Evolutionary conservation across 225 moss, liverwort and hornwort species (phyloP), one percentile per base, ranked within the genome.

Genomic region (Marchantia paleacea): DNA sequence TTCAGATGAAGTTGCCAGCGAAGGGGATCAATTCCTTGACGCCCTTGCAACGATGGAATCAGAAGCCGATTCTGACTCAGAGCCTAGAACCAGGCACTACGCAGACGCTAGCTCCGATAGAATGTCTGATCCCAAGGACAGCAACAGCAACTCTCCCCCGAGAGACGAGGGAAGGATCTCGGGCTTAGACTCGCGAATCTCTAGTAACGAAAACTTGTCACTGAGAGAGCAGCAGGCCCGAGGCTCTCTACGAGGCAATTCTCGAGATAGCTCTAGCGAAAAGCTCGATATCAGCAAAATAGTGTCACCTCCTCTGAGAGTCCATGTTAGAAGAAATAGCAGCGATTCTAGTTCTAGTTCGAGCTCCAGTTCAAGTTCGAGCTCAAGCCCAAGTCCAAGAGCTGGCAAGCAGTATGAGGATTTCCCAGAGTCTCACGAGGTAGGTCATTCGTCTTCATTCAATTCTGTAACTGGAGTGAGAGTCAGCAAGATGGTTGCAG

Each of bases 11-110:
- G 88, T 52, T 75, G 85, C 70, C 70, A 85, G 85, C 72, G 88
- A 88, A 69, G 75, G 75, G 31, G 88, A 88, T 12, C 85, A 88
- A 49, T 88, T 88, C 77, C 80, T 85, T 55, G 88, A 88, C 79
- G 88, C 88, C 72, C 76, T 85, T 67, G 81, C 88, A 72, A 88
- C 88, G 19, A 88, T 88, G 83, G 88, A 85, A 25, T 79, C 88
- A 74, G 85, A 87, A 82, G 85, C 52, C 65, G 85, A 88, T 39
- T 83, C 79, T 71, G 85, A 88, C 61, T 88, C 81, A 2, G 88
- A 88, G 48, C 18, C 83, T 78, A 52, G 75, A 72, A n/a, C 55
- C 13, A 79, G 31, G 74, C 83, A 76, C 58, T 72, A 81, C 19
- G 75, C 31, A 70, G 81, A 83, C 78, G 7, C 47, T 70, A 66